Conservation (phyloP, 345 rosid species). For the Salix purpurea region DNA sequence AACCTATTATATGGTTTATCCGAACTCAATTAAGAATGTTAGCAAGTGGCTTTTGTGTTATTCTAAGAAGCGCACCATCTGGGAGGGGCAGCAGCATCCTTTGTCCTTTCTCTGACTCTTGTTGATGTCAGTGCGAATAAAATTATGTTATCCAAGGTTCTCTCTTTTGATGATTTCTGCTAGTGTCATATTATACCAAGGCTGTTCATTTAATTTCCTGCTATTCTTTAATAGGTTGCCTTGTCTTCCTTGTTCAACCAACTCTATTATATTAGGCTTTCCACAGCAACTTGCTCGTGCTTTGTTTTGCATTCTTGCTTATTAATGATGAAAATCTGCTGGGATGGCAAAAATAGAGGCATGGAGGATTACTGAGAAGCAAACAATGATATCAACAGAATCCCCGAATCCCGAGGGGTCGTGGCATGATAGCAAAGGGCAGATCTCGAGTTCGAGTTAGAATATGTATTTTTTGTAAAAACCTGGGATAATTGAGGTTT, state of each 20-base stretch:
- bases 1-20: neutral
- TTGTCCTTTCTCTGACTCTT: neutral
- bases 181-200: neutral
- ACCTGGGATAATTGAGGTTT: too few relatives aligned
- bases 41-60: neutral
- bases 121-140: neutral
- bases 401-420: too few relatives aligned
- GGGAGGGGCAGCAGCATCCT: neutral
- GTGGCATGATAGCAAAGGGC: too few relatives aligned
- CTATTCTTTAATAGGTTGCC: neutral
- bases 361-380: too few relatives aligned
- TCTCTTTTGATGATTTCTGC: too few relatives aligned
- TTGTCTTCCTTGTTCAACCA: neutral
- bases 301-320: neutral
- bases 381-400: too few relatives aligned
- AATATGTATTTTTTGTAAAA: fast-evolving
- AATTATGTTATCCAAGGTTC: neutral
- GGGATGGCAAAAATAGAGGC: too few relatives aligned
- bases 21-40: too few relatives aligned
- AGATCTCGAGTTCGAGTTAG: too few relatives aligned
- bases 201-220: too few relatives aligned
- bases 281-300: neutral
- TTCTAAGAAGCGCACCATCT: neutral
- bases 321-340: too few relatives aligned
- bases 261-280: neutral